phyloP scores from a whole-genome alignment of 441 rosid species.

The Eutrema salsugineum region DNA sequence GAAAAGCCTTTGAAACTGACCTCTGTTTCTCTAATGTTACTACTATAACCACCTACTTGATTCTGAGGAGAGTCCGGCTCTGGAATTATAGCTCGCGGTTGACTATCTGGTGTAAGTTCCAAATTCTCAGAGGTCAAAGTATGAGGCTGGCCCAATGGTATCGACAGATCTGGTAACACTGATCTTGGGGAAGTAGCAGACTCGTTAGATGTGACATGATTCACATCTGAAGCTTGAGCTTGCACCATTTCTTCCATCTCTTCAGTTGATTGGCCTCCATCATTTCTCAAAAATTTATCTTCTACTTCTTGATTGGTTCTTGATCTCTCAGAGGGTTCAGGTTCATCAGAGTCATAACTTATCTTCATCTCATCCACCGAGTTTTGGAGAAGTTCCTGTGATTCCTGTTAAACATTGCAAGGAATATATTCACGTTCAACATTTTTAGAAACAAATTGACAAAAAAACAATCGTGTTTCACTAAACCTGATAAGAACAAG shows the following conservation, averaged over 20 bases:
- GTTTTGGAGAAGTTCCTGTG: slow-evolving; percentile 24
- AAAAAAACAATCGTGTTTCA: neutral
- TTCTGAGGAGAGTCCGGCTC: slow-evolving; percentile 6
- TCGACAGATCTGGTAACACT: slow-evolving; percentile 32
- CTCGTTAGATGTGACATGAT: slow-evolving; percentile 12
- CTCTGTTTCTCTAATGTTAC: slow-evolving; percentile 4
- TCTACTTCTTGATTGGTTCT: slow-evolving; percentile 11
- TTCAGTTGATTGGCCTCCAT: slow-evolving; percentile 8
- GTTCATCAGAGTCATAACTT: slow-evolving; percentile 1
- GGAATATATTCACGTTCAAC: slow-evolving; percentile 1
- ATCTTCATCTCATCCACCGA: slow-evolving; percentile 25
- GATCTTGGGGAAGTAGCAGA: slow-evolving; percentile 45
- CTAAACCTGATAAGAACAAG: neutral
- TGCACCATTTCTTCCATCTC: neutral
- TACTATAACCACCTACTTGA: neutral
- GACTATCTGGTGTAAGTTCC: slow-evolving; percentile 11
- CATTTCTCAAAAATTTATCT: neutral
- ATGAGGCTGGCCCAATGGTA: slow-evolving; percentile 7
- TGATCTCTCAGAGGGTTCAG: slow-evolving; percentile 24
- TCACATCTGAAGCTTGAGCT: slow-evolving; percentile 17
- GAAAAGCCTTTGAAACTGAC: neutral
- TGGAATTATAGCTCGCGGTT: neutral
- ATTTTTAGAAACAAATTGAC: neutral
- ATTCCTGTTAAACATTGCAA: slow-evolving; percentile 34
- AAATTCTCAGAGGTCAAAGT: slow-evolving; percentile 21